Conservation (phyloP, 164 flowering plant species). For the Vitis rotundifolia region DNA sequence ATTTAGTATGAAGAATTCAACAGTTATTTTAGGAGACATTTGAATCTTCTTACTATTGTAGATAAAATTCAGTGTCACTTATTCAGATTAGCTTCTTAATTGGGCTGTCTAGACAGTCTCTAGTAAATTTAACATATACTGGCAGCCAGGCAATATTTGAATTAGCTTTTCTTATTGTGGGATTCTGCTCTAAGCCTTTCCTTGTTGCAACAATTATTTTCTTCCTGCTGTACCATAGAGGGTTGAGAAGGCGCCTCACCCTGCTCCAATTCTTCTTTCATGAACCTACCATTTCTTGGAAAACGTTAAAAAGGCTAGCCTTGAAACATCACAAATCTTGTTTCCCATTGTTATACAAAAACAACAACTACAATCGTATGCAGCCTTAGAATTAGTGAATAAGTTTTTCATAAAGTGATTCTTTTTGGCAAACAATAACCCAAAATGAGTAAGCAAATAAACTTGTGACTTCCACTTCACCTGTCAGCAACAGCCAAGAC, state of each 20-base stretch:
- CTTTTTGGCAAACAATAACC: neutral
- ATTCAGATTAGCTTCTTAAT: neutral
- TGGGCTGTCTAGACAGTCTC: neutral
- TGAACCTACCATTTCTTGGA: neutral
- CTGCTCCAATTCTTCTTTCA: neutral
- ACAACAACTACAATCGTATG: neutral
- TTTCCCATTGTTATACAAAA: neutral
- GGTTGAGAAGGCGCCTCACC: neutral
- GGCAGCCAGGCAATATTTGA: neutral
- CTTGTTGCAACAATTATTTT: neutral
- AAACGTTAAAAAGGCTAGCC: neutral
- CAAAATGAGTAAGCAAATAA: neutral
- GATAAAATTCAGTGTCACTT: too few species aligned
- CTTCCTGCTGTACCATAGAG: neutral
- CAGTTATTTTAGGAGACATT: too few species aligned
- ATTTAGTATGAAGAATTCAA: too few species aligned
- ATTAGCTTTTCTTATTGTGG: neutral
- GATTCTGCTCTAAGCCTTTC: neutral
- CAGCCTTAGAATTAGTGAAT: neutral
- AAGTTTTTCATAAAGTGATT: too few species aligned
- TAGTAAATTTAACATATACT: neutral
- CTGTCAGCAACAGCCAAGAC: constrained; percentile 91
- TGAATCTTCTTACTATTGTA: too few species aligned
- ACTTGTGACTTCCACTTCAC: constrained; percentile 30
- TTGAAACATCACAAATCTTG: neutral